Conservation (phyloP, 2,329 filamentous ascomycete species). For the Rugonectria rugulosa region DNA sequence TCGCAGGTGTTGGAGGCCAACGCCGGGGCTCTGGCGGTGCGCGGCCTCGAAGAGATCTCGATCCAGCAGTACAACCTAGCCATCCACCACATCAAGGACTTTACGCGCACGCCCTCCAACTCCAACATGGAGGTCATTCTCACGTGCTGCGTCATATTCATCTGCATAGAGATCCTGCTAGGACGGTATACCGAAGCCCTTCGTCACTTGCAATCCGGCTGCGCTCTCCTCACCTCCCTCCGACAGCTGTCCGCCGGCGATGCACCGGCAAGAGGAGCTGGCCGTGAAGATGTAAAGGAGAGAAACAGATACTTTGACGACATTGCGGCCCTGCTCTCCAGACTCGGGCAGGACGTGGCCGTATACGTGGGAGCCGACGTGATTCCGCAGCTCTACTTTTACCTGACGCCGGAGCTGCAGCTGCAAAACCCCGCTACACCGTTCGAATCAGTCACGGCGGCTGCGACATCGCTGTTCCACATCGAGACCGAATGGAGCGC, state of each 20-base stretch:
- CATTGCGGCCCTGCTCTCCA: slow-evolving; percentile 26
- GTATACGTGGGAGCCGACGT: slow-evolving; percentile 26
- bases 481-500: slow-evolving; percentile 19
- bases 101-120: slow-evolving; percentile 22
- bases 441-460: slow-evolving; percentile 17
- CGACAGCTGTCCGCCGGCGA: background rate
- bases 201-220: slow-evolving; percentile 31
- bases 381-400: slow-evolving; percentile 24
- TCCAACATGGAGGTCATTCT: slow-evolving; percentile 27
- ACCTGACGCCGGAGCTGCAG: background rate
- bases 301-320: slow-evolving; percentile 13
- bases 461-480: slow-evolving; percentile 9
- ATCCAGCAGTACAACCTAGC: slow-evolving; percentile 34
- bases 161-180: slow-evolving; percentile 32
- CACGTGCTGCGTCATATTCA: slow-evolving; percentile 35
- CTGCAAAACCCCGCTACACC: slow-evolving; percentile 14
- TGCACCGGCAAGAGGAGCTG: background rate
- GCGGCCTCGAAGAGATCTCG: slow-evolving; percentile 15
- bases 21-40: background rate
- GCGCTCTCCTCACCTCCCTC: slow-evolving; percentile 21
- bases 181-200: slow-evolving; percentile 32
- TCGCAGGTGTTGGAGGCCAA: background rate
- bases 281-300: background rate
- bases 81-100: slow-evolving; percentile 27
- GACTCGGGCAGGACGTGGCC: slow-evolving; percentile 24